A percentile compares a stretch with the other conserved stretches of the same genome.
These are phyloP conservation scores for Citrullus mucosospermus DNA, from an alignment of 306 rosid species.

Conservation along the genomic window DNA sequence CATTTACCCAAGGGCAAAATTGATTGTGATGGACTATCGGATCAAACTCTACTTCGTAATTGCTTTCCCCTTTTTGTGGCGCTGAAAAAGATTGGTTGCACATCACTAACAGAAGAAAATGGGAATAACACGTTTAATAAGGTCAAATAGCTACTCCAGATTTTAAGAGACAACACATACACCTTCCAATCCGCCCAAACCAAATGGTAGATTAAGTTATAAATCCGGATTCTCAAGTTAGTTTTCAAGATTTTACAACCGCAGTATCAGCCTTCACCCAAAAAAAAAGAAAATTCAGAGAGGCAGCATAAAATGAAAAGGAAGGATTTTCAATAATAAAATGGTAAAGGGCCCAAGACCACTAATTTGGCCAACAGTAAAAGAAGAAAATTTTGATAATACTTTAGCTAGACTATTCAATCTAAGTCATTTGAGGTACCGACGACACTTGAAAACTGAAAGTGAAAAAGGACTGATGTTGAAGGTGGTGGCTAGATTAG, in stretches of 20 bases:
- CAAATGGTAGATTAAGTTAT: not conserved
- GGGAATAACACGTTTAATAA: not conserved
- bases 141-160: not conserved
- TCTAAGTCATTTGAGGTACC: not conserved
- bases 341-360: not conserved
- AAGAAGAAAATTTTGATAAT: not conserved
- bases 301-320: too few relatives aligned
- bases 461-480: slow-evolving; percentile 11
- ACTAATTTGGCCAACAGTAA: not conserved
- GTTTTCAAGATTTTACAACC: not conserved
- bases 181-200: not conserved
- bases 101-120: not conserved
- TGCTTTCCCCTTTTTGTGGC: slow-evolving; percentile 87
- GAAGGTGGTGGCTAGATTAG: not conserved
- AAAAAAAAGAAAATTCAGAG: not conserved
- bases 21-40: slow-evolving; percentile 85
- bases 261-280: not conserved
- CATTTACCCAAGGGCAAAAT: slow-evolving; percentile 98
- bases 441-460: not conserved
- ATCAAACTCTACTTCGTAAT: slow-evolving; percentile 88
- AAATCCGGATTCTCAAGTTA: not conserved
- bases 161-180: not conserved
- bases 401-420: not conserved
- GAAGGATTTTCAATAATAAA: not conserved
- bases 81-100: slow-evolving; percentile 24